These are phyloP conservation scores for Glycine soja DNA, from an alignment of 306 rosid genomes.

Conservation along the genomic window DNA sequence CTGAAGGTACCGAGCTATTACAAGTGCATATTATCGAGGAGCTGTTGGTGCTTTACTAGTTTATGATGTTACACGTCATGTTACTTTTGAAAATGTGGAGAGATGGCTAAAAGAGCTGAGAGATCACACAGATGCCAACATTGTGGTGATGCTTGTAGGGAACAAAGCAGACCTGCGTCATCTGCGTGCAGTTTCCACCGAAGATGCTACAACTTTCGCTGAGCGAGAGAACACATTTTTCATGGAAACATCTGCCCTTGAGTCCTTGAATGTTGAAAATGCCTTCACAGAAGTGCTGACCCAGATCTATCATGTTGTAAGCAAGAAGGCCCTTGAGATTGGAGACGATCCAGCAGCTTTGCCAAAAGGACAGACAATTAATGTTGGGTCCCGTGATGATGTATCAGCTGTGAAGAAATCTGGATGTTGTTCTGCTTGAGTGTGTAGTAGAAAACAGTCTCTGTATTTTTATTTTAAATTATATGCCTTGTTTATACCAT, in stretches of 20 bases:
- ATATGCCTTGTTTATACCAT: constrained; percentile 54
- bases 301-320: constrained; percentile 52
- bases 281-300: constrained; percentile 61
- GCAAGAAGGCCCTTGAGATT: constrained; percentile 58
- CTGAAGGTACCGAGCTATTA: constrained; percentile 60
- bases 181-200: constrained; percentile 50
- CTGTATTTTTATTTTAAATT: constrained; percentile 36
- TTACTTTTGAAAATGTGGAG: constrained; percentile 59
- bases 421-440: constrained; percentile 63
- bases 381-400: constrained; percentile 53
- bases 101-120: constrained; percentile 64
- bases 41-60: constrained; percentile 60
- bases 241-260: constrained; percentile 65
- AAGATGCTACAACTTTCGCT: constrained; percentile 51
- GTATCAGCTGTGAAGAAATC: constrained; percentile 56
- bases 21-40: constrained; percentile 62
- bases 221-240: constrained; percentile 53
- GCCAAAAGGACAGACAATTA: constrained; percentile 59
- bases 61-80: constrained; percentile 57
- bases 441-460: constrained; percentile 18
- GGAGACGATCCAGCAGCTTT: constrained; percentile 53
- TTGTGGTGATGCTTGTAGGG: constrained; percentile 59
- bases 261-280: constrained; percentile 52
- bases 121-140: constrained; percentile 61
- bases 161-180: constrained; percentile 61